Evolutionary conservation across 257 asterid genomes (phyloP), one percentile per base, ranked within the genome.

Genomic region (Leonotis leonurus): DNA sequence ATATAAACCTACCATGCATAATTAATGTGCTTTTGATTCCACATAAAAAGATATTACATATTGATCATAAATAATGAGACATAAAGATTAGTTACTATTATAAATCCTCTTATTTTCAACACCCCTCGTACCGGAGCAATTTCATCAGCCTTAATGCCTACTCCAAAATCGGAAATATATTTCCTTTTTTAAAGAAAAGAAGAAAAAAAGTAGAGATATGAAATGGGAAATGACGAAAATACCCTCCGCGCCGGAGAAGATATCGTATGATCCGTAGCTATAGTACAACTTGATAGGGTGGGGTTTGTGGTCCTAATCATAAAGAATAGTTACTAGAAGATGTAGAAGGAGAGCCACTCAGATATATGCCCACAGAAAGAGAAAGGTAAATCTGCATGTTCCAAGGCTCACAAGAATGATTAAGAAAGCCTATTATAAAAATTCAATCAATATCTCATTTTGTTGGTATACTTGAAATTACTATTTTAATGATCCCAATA

Each of bases 341-440:
- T 37, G 48, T 64, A 24, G 39, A 77, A 69, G 60, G 30, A 49
- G 73, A 67, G 32, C 72, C 82, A 73, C 71, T 46, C 69, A 62
- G 33, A 27, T 8, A 17, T 12, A 40, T 54, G 69, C 79, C 75
- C 72, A 39, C 55, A 51, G 56, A 25, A 64, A 11, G 9, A 24
- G 33, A 55, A 24, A 41, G 46, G 9, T 36, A 60, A 64, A 29
- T 45, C 43, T 17, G 81, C 89, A 85, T 85, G 95, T 85, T 85
- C 93, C 73, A 62, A 73, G 95, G 93, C 93, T 77, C 52, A 71
- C 48, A 78, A 58, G 49, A 25, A 5, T 44, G 29, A 51, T 73
- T 55, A 30, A 37, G 12, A 71, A 69, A 66, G 44, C 12, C 50
- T 25, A 71, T 48, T 16, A 0, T 1, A 30, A 13, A 27, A 10